Evolutionary conservation across 2,329 filamentous ascomycete genomes (phyloP), one percentile per base, ranked within the genome.

Genomic region (Trichoderma sp.): DNA sequence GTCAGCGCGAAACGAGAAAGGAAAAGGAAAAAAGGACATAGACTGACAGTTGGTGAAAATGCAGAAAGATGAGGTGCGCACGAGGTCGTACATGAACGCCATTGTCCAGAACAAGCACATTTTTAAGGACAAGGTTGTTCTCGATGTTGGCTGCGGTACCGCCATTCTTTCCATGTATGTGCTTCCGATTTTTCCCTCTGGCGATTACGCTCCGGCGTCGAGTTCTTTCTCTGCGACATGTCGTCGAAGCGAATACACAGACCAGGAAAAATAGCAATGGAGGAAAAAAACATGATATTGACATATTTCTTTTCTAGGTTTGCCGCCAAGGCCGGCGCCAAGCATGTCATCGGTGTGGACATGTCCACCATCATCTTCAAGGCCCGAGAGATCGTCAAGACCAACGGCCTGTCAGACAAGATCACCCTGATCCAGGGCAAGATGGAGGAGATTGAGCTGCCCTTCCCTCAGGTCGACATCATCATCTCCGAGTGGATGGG

Each of bases 401-500:
- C 87, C 75, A 99, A 99, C 81, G 94, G 95, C 75, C 89, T 99
- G 87, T 87, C 91, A 65, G 92, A 95, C 84, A 97, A 97, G 88
- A 97, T 99, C 81, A 98, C 96, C 65, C 89, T 99, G 70, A 88
- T 99, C 73, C 96, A 98, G 85, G 96, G 96, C 80, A 99, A 99
- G 88, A 99, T 99, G 96, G 96, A 99, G 85, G 96, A 99, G 84
- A 94, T 99, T 57, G 86, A 92, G 77, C 86, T 99, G 72, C 96
- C 96, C 24, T 97, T 92, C 82, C 91, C 93, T 77, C 92, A 98
- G 83, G 96, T 99, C 73, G 96, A 99, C 79, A 99, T 99, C 80
- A 99, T 99, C 83, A 97, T 99, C 80, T 98, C 95, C 2, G 96
- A 99, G 86, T 99, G 96, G 96, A 99, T 99, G 96, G 96, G 96